phyloP scores from a whole-genome alignment of 345 rosid species.

The Leavenworthia alabamica region DNA sequence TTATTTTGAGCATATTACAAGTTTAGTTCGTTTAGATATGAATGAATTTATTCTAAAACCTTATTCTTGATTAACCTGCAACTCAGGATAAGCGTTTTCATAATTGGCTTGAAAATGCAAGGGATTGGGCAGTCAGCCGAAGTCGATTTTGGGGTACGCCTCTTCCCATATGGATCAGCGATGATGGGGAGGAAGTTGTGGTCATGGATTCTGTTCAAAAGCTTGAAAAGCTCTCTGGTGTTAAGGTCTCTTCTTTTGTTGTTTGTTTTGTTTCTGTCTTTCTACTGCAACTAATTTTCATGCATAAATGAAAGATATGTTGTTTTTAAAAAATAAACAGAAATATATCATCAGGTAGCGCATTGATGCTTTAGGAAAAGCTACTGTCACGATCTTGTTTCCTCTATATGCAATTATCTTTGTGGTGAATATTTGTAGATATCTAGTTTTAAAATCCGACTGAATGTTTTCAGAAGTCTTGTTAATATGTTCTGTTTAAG shows the following conservation, averaged over 20 bases:
- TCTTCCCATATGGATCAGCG: constrained; percentile 89
- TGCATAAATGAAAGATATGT: neutral
- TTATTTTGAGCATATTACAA: neutral
- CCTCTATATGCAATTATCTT: neutral
- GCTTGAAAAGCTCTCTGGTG: constrained; percentile 91
- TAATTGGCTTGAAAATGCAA: constrained; percentile 98
- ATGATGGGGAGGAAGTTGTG: constrained; percentile 67
- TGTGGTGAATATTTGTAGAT: constrained; percentile 3
- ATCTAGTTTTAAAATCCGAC: neutral
- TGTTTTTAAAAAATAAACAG: neutral
- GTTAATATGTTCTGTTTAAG: neutral
- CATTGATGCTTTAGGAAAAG: constrained; percentile 1
- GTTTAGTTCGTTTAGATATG: constrained; percentile 3
- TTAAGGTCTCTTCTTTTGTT: constrained; percentile 45
- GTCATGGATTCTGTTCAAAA: constrained; percentile 79
- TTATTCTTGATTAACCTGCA: constrained; percentile 10
- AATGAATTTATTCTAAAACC: neutral
- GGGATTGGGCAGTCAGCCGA: constrained; percentile 98
- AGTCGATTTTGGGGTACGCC: constrained; percentile 99
- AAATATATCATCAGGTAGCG: neutral
- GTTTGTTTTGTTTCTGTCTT: neutral
- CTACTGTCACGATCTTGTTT: neutral
- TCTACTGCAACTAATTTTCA: neutral
- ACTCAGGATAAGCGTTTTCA: constrained; percentile 90
- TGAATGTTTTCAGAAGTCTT: neutral